Evolutionary conservation across 2,329 filamentous ascomycete genomes (phyloP).

Genomic region (Hymenoscyphus occultus): DNA sequence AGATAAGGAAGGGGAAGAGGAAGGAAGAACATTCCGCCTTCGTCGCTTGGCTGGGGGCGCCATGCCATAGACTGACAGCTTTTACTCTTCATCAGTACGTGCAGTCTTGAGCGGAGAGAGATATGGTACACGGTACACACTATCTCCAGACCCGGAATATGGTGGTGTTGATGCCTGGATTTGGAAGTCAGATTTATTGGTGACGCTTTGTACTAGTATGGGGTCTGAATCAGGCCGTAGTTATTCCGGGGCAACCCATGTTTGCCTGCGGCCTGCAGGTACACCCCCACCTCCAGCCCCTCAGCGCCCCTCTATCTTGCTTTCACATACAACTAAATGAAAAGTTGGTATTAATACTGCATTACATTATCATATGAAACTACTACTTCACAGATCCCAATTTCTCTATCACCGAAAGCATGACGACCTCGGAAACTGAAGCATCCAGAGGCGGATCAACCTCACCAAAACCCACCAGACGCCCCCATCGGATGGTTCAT

Average conservation of each 20-base stretch:
- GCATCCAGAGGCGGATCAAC: neutral
- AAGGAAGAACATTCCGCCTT: slow-evolving; percentile 51
- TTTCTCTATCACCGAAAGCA: no score
- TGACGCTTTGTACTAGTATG: neutral
- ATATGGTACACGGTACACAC: neutral
- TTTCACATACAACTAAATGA: no score
- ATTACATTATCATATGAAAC: no score
- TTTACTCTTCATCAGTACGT: neutral
- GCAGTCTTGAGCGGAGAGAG: neutral
- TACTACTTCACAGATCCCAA: no score
- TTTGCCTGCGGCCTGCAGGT: no score
- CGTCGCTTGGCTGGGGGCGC: slow-evolving; percentile 43
- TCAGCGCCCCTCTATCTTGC: no score
- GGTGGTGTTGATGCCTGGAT: neutral
- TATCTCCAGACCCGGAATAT: neutral
- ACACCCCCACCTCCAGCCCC: no score
- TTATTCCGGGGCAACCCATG: neutral
- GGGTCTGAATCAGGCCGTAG: neutral
- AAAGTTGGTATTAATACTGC: no score
- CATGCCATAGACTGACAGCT: slow-evolving; percentile 22
- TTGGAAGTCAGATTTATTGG: neutral
- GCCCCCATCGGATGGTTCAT: neutral
- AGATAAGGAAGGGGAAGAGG: slow-evolving; percentile 33
- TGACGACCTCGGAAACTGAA: no score
- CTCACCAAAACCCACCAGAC: neutral